A percentile compares a stretch with the other conserved stretches of the same genome.
These are phyloP conservation scores for Polychaeton citri DNA, from an alignment of 2,329 filamentous ascomycete species.

Conservation along the genomic window DNA sequence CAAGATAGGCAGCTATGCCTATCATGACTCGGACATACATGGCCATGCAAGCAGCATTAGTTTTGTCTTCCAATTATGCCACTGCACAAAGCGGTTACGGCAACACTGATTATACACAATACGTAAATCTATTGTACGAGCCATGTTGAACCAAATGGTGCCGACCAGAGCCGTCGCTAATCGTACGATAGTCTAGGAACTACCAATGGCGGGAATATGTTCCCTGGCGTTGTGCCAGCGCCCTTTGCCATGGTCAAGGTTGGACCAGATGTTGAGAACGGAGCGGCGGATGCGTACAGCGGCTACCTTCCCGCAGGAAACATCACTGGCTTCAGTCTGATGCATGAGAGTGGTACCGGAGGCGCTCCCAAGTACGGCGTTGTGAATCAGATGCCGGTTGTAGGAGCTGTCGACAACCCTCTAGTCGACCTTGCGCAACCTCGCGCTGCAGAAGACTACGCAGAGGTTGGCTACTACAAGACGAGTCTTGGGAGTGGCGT, in stretches of 20 bases:
- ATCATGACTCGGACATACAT: not conserved
- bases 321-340: slow-evolving; percentile 28
- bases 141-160: slow-evolving; percentile 23
- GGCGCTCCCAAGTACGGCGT: slow-evolving; percentile 53
- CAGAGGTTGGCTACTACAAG: slow-evolving; percentile 49
- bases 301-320: slow-evolving; percentile 21
- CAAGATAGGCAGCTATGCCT: not conserved
- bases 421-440: slow-evolving; percentile 12
- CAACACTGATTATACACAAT: slow-evolving; percentile 20
- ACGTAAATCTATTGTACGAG: slow-evolving; percentile 31
- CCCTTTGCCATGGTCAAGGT: slow-evolving; percentile 30
- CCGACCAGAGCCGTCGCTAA: not conserved
- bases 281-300: slow-evolving; percentile 23
- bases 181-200: slow-evolving; percentile 19
- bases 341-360: slow-evolving; percentile 54
- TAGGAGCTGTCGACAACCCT: slow-evolving; percentile 8
- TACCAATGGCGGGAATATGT: slow-evolving; percentile 28
- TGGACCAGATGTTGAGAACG: slow-evolving; percentile 22
- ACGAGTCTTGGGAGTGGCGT: slow-evolving; percentile 42
- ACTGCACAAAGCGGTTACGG: not conserved
- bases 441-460: slow-evolving; percentile 20
- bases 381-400: slow-evolving; percentile 11
- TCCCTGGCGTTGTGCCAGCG: slow-evolving; percentile 23
- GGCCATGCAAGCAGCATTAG: not conserved
- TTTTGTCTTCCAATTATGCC: not conserved